phyloP scores from a whole-genome alignment of 306 rosid genomes.

The Sicyos baderoa region DNA sequence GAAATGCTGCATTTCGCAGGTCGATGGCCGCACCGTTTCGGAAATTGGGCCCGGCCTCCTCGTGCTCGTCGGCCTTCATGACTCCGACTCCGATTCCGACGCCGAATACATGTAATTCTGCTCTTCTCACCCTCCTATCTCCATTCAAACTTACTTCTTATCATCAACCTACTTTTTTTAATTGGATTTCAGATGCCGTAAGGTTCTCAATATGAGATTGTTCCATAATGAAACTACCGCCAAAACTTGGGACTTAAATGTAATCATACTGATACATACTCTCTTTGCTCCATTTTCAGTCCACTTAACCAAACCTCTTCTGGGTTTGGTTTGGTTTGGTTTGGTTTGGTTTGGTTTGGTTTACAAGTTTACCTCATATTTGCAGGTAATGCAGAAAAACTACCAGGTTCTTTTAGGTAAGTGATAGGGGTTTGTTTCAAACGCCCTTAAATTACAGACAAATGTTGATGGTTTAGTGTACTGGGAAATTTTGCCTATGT shows the following conservation, averaged over 20 bases:
- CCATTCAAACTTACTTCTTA: neutral
- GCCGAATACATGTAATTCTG: conserved; percentile 74
- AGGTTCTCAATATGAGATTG: conserved; percentile 85
- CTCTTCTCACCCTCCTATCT: neutral
- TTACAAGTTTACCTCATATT: conserved; percentile 8
- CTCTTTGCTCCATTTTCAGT: neutral
- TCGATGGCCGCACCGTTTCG: conserved; percentile 65
- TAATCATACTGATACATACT: conserved; percentile 11
- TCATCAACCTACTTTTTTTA: neutral
- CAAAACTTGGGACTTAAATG: conserved; percentile 80
- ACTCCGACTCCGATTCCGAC: conserved; percentile 65
- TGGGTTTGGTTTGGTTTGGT: neutral
- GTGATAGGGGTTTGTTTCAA: neutral
- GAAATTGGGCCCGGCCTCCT: conserved; percentile 91
- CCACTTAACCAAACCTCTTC: neutral
- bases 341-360: neutral
- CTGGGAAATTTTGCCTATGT: too few species aligned
- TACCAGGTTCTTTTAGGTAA: conserved; percentile 69
- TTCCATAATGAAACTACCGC: conserved; percentile 62
- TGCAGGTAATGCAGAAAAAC: conserved; percentile 69
- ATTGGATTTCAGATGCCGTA: conserved; percentile 52
- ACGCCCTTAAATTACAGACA: neutral
- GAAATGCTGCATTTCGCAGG: conserved; percentile 33
- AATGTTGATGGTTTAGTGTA: neutral
- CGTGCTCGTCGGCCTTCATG: conserved; percentile 78